Conservation (phyloP, 345 rosid species). For the Syzygium aromaticum region DNA sequence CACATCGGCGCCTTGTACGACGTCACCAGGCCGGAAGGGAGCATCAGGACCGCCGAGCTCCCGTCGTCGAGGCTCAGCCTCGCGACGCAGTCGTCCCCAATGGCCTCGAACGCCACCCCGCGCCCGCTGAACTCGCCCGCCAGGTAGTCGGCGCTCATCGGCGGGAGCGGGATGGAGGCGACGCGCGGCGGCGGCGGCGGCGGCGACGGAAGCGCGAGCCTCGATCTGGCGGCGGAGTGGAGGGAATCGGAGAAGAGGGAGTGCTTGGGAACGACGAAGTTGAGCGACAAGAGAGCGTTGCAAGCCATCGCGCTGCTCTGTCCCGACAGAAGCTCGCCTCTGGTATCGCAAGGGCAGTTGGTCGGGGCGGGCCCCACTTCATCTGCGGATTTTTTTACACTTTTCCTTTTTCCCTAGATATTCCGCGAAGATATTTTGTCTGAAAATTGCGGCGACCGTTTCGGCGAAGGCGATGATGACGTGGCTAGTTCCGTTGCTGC, state of each 20-base stretch:
- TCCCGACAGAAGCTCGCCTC: background rate
- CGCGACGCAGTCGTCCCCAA: constrained; percentile 59
- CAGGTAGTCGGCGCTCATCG: constrained; percentile 53
- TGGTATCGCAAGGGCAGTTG: background rate
- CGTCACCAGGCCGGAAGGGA: constrained; percentile 62
- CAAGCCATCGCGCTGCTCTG: constrained; percentile 19
- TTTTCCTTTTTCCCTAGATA: background rate
- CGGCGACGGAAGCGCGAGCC: constrained; percentile 14
- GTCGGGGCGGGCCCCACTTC: background rate
- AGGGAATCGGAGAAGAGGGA: constrained; percentile 5
- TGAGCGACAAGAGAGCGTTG: constrained; percentile 22
- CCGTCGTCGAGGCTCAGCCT: constrained; percentile 59
- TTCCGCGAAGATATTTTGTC: background rate
- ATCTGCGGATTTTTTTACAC: background rate
- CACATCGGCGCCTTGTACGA: constrained; percentile 76
- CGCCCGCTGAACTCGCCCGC: constrained; percentile 64
- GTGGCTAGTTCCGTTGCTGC: background rate
- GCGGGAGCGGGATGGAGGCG: constrained; percentile 48
- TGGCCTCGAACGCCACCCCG: constrained; percentile 62
- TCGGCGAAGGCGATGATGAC: background rate
- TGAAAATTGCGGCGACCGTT: background rate
- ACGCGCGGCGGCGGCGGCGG: constrained; percentile 18
- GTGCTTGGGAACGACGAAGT: constrained; percentile 11
- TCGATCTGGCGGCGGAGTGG: constrained; percentile 1
- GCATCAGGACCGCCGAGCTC: constrained; percentile 54